These are phyloP conservation scores for Cladosporium sphaerospermum DNA, from an alignment of 2,329 filamentous ascomycete genomes.

Conservation along the genomic window DNA sequence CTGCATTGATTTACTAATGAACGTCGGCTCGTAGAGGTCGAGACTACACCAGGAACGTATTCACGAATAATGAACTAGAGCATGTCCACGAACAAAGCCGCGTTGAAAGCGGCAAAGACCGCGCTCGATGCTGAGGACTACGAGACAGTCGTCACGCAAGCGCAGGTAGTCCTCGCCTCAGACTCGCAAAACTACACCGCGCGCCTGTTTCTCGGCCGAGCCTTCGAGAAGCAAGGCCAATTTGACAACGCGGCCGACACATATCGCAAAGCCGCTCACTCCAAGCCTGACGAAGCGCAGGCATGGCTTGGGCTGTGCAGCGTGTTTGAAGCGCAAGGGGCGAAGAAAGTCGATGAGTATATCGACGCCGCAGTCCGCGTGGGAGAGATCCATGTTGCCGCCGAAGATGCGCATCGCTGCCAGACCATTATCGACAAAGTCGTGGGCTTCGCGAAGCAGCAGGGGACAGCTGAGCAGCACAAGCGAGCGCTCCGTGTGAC, in stretches of 20 bases:
- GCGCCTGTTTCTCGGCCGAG: conserved; percentile 82
- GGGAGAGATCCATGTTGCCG: conserved; percentile 65
- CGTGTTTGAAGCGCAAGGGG: conserved; percentile 72
- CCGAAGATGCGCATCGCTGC: conserved; percentile 53
- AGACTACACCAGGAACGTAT: not conserved
- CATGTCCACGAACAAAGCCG: conserved; percentile 56
- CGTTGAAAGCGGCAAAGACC: conserved; percentile 74
- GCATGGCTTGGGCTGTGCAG: conserved; percentile 87
- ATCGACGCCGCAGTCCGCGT: conserved; percentile 66
- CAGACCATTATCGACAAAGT: conserved; percentile 71
- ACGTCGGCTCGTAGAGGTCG: not conserved
- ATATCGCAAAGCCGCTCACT: conserved; percentile 64
- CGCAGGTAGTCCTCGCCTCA: conserved; percentile 60
- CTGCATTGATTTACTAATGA: not conserved
- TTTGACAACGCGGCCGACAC: conserved; percentile 67
- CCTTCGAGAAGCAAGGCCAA: conserved; percentile 68
- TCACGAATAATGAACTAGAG: conserved; percentile 5
- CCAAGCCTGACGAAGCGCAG: conserved; percentile 71
- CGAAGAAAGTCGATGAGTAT: conserved; percentile 65
- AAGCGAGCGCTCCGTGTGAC: conserved; percentile 69
- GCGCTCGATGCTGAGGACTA: conserved; percentile 74
- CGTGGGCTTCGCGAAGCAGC: conserved; percentile 62
- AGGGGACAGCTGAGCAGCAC: conserved; percentile 68
- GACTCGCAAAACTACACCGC: conserved; percentile 79
- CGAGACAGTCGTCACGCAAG: conserved; percentile 65